phyloP scores from a whole-genome alignment of 306 rosid species.

The Vicia faba region DNA sequence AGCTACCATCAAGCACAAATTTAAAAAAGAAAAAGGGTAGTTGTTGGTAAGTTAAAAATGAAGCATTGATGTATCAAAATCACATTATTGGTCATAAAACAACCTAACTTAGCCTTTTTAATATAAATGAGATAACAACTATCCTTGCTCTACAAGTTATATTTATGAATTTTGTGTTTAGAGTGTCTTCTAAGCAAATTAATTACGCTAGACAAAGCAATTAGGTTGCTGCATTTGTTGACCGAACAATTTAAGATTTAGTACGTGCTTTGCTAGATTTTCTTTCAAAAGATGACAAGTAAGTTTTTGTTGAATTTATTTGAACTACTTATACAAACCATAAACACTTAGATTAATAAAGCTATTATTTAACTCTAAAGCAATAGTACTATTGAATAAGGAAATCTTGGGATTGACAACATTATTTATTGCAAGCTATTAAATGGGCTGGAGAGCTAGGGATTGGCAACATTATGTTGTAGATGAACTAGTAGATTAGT shows the following conservation, averaged over 20 bases:
- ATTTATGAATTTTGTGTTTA: slow-evolving; percentile 32
- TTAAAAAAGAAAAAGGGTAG: slow-evolving; percentile 27
- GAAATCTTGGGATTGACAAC: not conserved
- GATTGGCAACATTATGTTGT: not conserved
- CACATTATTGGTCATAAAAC: slow-evolving; percentile 33
- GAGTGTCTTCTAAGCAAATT: slow-evolving; percentile 74
- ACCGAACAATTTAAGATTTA: slow-evolving; percentile 29
- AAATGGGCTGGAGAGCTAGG: not conserved
- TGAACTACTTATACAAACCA: not conserved
- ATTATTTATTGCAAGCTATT: not conserved
- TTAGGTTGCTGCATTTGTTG: slow-evolving; percentile 46
- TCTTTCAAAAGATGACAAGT: not conserved
- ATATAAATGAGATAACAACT: slow-evolving; percentile 54
- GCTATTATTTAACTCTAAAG: not conserved
- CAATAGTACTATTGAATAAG: not conserved
- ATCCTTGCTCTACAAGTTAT: slow-evolving; percentile 49
- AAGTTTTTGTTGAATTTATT: not conserved
- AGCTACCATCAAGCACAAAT: slow-evolving; percentile 8
- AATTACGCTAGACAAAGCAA: slow-evolving; percentile 24
- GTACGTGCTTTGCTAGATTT: not conserved
- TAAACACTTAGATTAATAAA: slow-evolving; percentile 10
- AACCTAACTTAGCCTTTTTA: slow-evolving; percentile 52
- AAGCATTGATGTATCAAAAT: slow-evolving; percentile 32
- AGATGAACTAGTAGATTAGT: not conserved
- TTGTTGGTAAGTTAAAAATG: slow-evolving; percentile 38